These are phyloP conservation scores for Picea engelmannii DNA, from an alignment of 83 land plant genomes.

Conservation along the genomic window DNA sequence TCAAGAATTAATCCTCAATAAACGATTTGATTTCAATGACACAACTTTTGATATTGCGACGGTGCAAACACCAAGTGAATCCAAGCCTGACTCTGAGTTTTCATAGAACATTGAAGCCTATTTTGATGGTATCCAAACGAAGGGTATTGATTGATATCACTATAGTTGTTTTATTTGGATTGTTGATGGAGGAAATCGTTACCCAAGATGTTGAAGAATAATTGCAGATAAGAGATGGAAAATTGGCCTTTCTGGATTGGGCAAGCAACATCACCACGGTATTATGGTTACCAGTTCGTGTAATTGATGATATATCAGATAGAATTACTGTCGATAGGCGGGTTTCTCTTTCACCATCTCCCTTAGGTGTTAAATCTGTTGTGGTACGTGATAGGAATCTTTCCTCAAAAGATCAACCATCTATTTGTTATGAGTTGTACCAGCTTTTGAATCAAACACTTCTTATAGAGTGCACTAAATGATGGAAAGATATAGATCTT, in stretches of 20 bases:
- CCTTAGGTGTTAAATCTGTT: neutral
- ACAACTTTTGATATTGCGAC: constrained; percentile 26
- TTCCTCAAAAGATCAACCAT: too few species aligned
- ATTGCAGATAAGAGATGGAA: constrained; percentile 57
- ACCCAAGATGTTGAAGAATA: constrained; percentile 16
- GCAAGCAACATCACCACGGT: constrained; percentile 67
- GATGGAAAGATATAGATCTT: neutral
- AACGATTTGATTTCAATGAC: constrained; percentile 38
- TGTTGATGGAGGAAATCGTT: neutral
- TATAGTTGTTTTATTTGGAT: too few species aligned
- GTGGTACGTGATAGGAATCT: constrained; percentile 7
- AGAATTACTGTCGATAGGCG: constrained; percentile 43
- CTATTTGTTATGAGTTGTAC: too few species aligned
- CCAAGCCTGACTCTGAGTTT: constrained; percentile 61
- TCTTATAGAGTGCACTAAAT: too few species aligned
- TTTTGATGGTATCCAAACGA: constrained; percentile 95
- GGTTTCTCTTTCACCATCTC: constrained; percentile 9
- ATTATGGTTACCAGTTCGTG: constrained; percentile 82
- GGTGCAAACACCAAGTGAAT: constrained; percentile 48
- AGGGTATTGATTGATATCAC: too few species aligned
- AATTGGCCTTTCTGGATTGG: constrained; percentile 81
- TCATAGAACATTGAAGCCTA: constrained; percentile 87
- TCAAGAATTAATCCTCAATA: constrained; percentile 30
- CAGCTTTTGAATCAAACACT: too few species aligned
- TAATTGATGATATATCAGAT: constrained; percentile 48